Evolutionary conservation across 2,329 filamentous ascomycete species (phyloP).

Genomic region (Ascosphaera apis): DNA sequence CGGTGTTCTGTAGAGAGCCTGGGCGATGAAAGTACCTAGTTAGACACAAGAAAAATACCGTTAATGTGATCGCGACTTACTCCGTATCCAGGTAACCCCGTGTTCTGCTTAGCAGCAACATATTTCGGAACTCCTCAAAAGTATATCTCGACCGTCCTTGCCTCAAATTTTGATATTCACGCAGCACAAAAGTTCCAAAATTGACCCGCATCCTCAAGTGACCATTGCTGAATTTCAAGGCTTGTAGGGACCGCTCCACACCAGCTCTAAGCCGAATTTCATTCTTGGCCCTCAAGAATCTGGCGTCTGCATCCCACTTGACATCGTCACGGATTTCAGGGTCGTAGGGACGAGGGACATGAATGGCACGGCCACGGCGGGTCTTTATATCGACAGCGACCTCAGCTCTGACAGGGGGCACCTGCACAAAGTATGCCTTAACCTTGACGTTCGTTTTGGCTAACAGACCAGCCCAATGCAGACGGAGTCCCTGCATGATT

Average conservation of each 20-base stretch:
- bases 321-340: slow-evolving; percentile 6
- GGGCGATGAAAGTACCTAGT: not conserved
- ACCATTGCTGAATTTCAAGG: slow-evolving; percentile 12
- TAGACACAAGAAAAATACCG: not conserved
- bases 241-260: slow-evolving; percentile 12
- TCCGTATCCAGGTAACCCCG: slow-evolving; percentile 16
- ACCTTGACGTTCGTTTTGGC: slow-evolving; percentile 11
- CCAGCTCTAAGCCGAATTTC: slow-evolving; percentile 11
- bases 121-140: slow-evolving; percentile 18
- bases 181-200: slow-evolving; percentile 19
- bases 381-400: slow-evolving; percentile 9
- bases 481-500: slow-evolving; percentile 12
- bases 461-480: slow-evolving; percentile 11
- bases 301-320: slow-evolving; percentile 7
- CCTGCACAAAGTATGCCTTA: slow-evolving; percentile 15
- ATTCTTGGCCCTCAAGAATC: slow-evolving; percentile 11
- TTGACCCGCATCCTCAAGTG: slow-evolving; percentile 20
- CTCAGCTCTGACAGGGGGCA: slow-evolving; percentile 9
- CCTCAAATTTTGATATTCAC: slow-evolving; percentile 12
- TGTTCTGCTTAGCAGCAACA: slow-evolving; percentile 16
- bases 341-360: slow-evolving; percentile 8
- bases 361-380: slow-evolving; percentile 1
- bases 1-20: not conserved
- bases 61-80: too few relatives aligned
- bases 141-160: slow-evolving; percentile 10